A percentile compares a stretch with the other conserved stretches of the same genome.
Conservation (phyloP, 768 basidiomycete species). For the Boletales sp. region DNA sequence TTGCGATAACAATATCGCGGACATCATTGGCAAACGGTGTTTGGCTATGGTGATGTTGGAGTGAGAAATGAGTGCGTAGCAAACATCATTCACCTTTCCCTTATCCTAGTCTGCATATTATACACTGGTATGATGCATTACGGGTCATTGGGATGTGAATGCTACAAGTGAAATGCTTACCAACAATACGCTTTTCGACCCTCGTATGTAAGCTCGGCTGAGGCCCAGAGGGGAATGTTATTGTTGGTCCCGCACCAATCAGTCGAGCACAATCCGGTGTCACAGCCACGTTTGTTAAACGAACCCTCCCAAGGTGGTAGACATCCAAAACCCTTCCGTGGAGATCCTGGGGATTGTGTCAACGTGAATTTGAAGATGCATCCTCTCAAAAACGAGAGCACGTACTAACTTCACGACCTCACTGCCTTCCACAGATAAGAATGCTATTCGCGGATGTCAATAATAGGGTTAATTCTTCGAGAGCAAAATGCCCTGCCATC, state of each 20-base stretch:
- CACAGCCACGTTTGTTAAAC: slow-evolving; percentile 48
- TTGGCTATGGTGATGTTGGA: slow-evolving; percentile 36
- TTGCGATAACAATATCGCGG: slow-evolving; percentile 48
- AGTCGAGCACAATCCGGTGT: slow-evolving; percentile 45
- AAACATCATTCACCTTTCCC: slow-evolving; percentile 39
- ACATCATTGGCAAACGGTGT: slow-evolving; percentile 54
- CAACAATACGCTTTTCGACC: slow-evolving; percentile 52
- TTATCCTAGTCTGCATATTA: slow-evolving; percentile 41
- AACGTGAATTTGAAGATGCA: slow-evolving; percentile 4
- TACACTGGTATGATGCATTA: slow-evolving; percentile 34
- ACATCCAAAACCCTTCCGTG: slow-evolving; percentile 42
- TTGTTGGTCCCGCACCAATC: slow-evolving; percentile 47
- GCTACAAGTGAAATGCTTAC: slow-evolving; percentile 27
- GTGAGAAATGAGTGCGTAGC: neutral
- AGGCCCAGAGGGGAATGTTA: slow-evolving; percentile 38
- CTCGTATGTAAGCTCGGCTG: slow-evolving; percentile 46
- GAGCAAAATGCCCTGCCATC: slow-evolving; percentile 33
- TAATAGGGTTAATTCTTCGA: slow-evolving; percentile 5
- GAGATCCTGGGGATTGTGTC: slow-evolving; percentile 36
- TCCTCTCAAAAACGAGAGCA: slow-evolving; percentile 3
- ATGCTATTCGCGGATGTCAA: slow-evolving; percentile 32
- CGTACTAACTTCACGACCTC: slow-evolving; percentile 45
- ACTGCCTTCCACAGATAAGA: slow-evolving; percentile 49
- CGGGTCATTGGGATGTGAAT: neutral
- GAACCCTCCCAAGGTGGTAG: slow-evolving; percentile 43